Evolutionary conservation across 2,329 filamentous ascomycete species (phyloP), one percentile per base, ranked within the genome.

Genomic region (Uncinocarpus reesii): DNA sequence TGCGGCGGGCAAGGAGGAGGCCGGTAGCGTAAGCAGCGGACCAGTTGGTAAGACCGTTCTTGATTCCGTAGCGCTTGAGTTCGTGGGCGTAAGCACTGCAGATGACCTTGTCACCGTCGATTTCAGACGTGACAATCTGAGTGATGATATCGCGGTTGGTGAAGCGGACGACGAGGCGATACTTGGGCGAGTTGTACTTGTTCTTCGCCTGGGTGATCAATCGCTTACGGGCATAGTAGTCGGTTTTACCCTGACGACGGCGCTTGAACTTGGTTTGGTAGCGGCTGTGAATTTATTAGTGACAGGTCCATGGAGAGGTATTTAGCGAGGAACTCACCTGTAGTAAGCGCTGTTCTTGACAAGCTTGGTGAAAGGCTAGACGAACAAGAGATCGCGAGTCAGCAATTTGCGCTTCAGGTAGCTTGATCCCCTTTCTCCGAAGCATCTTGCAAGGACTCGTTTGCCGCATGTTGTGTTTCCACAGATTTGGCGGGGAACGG

Each of bases 191-290:
- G 77, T 94, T 94, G 85, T 96, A 98, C 85, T 98, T 98, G 87
- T 98, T 98, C 87, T 96, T 98, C 77, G 92, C 92, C 81, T 98
- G 92, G 78, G 87, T 89, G 80, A 96, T 92, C 74, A 98, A 81
- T 69, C 92, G 85, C 86, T 96, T 96, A 73, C 92, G 90, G 71
- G 92, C 92, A 74, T 95, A 96, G 87, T 98, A 98, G 73, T 98
- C 92, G 78, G 92, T 98, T 86, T 98, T 98, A 71, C 92, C 92
- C 67, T 84, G 70, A 62, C 86, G 82, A 75, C 92, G 84, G 72
- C 92, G 89, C 80, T 88, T 92, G 86, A 95, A 98, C 84, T 98
- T 98, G 71, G 92, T 95, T 80, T 98, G 92, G 82, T 85, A 98
- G 75, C 92, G 88, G 73, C 89, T 95, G 70, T 48, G 52, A 42